Conservation (phyloP, 352 stramenopile species). For the Globisporangium mamillatum region DNA sequence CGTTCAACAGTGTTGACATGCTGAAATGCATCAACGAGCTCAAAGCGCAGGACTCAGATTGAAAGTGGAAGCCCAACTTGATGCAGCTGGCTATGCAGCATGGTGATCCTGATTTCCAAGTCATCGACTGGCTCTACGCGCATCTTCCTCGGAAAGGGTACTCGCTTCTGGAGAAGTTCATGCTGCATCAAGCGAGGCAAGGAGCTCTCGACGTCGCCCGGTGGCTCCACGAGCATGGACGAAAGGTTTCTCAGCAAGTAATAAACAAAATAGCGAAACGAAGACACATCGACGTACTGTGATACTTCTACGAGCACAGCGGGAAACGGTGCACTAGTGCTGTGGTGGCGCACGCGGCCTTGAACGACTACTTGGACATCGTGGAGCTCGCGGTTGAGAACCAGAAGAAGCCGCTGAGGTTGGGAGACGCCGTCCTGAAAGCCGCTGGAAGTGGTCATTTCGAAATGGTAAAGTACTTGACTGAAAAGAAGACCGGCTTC, state of each 20-base stretch:
- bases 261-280: neutral
- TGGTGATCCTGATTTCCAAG: neutral
- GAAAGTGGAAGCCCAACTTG: conserved; percentile 4
- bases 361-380: neutral
- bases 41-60: neutral
- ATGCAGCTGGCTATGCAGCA: neutral
- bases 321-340: neutral
- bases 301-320: conserved; percentile 4
- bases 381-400: neutral
- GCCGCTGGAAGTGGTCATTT: neutral
- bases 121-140: conserved; percentile 1
- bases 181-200: neutral
- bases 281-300: neutral
- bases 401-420: neutral
- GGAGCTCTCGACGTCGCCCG: neutral
- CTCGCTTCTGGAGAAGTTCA: neutral
- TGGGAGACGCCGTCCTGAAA: too few relatives aligned
- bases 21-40: conserved; percentile 1
- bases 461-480: neutral
- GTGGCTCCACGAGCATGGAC: conserved; percentile 2
- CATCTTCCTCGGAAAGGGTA: neutral
- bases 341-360: neutral
- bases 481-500: neutral
- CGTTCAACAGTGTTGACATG: conserved; percentile 4
- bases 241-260: neutral